Evolutionary conservation across 1,284 basidiomycete species (phyloP).

Genomic region (Coriolopsis trogii): DNA sequence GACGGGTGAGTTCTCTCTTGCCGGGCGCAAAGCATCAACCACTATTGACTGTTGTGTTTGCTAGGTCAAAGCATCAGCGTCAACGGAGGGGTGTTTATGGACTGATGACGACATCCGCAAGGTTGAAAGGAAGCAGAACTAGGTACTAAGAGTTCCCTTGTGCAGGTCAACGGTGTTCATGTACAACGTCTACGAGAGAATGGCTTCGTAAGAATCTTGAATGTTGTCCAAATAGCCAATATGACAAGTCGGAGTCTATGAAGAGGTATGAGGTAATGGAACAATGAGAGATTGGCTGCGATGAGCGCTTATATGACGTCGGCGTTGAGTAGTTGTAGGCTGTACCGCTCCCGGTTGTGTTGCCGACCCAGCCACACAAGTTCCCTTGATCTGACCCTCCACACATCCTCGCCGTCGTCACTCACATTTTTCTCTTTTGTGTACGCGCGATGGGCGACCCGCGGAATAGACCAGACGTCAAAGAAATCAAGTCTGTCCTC

Average conservation of each 20-base stretch:
- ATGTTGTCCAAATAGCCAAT: no score
- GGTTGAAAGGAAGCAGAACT: no score
- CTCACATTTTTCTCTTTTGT: background rate
- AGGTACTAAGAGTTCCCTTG: no score
- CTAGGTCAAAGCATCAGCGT: conserved; percentile 29
- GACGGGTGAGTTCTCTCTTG: conserved; percentile 22
- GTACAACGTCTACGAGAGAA: no score
- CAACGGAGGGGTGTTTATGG: conserved; percentile 26
- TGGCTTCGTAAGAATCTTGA: no score
- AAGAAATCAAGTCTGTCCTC: conserved; percentile 35
- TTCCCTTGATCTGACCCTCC: background rate
- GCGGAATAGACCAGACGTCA: conserved; percentile 25
- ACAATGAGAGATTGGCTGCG: no score
- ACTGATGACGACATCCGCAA: conserved; percentile 14
- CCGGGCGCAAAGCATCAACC: no score
- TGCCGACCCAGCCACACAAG: conserved; percentile 1
- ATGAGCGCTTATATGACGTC: conserved; percentile 7
- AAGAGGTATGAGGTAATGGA: no score
- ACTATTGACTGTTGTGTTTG: background rate
- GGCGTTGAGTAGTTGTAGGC: conserved; percentile 10
- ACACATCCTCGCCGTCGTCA: background rate
- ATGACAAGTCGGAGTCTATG: no score
- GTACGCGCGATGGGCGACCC: conserved; percentile 22
- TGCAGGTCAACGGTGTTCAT: no score
- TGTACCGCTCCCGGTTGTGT: background rate